Evolutionary conservation across 345 rosid genomes (phyloP), one percentile per base, ranked within the genome.

Genomic region (Populus alba): DNA sequence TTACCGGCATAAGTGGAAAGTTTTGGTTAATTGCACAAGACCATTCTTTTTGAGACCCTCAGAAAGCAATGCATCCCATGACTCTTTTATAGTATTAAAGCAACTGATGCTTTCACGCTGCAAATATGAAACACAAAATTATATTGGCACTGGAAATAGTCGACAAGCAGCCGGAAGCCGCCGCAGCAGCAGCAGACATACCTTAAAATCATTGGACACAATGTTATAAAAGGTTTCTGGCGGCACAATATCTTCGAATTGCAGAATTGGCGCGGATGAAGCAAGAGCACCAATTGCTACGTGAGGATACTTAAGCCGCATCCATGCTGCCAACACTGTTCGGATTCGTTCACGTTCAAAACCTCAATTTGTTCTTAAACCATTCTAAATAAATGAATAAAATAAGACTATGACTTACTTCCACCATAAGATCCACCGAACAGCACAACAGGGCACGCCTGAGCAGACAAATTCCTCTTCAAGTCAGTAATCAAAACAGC

Each of bases 381-480:
- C 45, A 10, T 41, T 41, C 3, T 10, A 41, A 41, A 41, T 10
- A 41, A 37, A 17, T 35, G 17, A 20, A 25, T 1, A 23, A 20
- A 61, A 13, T 13, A 13, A 15, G 51, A 47, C 18, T 1, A 47
- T 3, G 16, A 22, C 93, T 83, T 90, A 95, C 98, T 95, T 90
- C 99, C 99, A 80, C 99, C 98, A 55, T 95, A 93, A 25, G 99
- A 95, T 77, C 99, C 99, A 1, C 99, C 99, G 78, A 95, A 93
- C 81, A 95, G 83, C 68, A 95, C 94, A 67, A 92, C 97, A 0
- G 98, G 98, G 31, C 88, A 95, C 22, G 85, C 91, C 86, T 91
- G 88, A 0, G 99, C 99, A 9, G 98, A 92, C 66, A 95, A 85
- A 77, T 93, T 95, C 78, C 89, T 82, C 77, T 95, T 92, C 86